These are phyloP conservation scores for Dipteronia sinensis DNA, from an alignment of 345 rosid species.

Conservation along the genomic window DNA sequence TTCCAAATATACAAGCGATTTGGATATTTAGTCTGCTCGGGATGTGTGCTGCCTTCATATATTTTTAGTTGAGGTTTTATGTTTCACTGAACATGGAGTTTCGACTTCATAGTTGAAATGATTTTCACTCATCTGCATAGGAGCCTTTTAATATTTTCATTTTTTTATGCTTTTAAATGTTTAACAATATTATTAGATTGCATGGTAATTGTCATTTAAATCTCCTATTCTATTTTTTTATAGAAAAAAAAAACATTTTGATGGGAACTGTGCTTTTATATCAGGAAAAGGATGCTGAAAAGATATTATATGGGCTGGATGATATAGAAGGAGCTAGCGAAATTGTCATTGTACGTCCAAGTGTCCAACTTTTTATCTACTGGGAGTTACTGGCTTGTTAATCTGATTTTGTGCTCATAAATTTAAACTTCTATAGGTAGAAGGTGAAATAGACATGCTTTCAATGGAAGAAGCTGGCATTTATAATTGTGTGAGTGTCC, in stretches of 20 bases:
- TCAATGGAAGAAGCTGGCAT: slow-evolving; percentile 98
- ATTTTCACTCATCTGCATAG: background rate
- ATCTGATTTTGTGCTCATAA: slow-evolving; percentile 6
- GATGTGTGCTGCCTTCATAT: background rate
- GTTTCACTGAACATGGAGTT: background rate
- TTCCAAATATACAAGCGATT: background rate
- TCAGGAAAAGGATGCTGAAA: slow-evolving; percentile 85
- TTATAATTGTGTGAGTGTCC: slow-evolving; percentile 89
- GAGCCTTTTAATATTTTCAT: background rate
- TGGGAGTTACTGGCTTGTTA: slow-evolving; percentile 3
- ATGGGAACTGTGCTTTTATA: slow-evolving; percentile 16
- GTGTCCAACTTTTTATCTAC: slow-evolving; percentile 4
- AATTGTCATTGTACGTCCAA: slow-evolving; percentile 77
- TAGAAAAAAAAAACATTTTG: too few relatives aligned
- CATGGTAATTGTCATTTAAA: background rate
- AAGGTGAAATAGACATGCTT: slow-evolving; percentile 98
- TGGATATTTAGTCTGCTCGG: background rate
- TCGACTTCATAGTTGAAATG: background rate
- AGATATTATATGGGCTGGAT: slow-evolving; percentile 82
- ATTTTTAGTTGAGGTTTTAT: background rate
- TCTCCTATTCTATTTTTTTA: background rate
- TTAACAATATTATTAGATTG: background rate
- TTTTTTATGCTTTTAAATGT: background rate
- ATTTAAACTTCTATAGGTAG: slow-evolving; percentile 61
- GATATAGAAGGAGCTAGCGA: slow-evolving; percentile 70